These are phyloP conservation scores for Mycena sanguinolenta DNA, from an alignment of 768 basidiomycete species.

Conservation along the genomic window DNA sequence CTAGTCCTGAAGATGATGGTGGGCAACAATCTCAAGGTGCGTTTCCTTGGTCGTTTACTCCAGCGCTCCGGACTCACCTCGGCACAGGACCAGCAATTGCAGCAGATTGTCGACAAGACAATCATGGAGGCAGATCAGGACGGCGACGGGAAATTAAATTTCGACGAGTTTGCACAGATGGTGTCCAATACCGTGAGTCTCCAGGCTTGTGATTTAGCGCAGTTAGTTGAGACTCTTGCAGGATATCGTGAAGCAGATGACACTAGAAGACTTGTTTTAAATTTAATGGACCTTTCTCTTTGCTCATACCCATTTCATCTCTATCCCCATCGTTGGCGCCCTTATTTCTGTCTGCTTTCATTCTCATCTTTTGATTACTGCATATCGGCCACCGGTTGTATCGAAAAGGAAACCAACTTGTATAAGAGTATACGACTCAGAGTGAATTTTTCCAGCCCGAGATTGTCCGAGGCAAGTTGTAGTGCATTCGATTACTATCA, in stretches of 20 bases:
- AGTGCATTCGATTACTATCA: constrained; percentile 13
- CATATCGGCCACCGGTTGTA: constrained; percentile 32
- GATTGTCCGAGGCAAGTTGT: background rate
- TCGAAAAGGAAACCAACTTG: constrained; percentile 36
- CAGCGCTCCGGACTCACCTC: constrained; percentile 17
- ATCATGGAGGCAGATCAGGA: constrained; percentile 99
- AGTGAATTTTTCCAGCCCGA: background rate
- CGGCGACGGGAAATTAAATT: constrained; percentile 96
- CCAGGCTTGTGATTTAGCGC: background rate
- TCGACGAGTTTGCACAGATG: constrained; percentile 97
- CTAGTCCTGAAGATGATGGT: constrained; percentile 99
- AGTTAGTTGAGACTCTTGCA: constrained; percentile 44
- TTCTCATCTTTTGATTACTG: constrained; percentile 29
- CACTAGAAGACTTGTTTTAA: constrained; percentile 93
- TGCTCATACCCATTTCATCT: constrained; percentile 32
- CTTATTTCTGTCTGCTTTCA: constrained; percentile 4
- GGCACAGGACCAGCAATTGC: constrained; percentile 92
- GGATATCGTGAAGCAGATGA: constrained; percentile 99
- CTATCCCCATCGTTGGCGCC: constrained; percentile 21
- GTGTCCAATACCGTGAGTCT: constrained; percentile 91
- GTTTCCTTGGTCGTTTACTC: constrained; percentile 28
- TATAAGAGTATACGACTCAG: constrained; percentile 10
- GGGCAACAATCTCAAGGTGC: constrained; percentile 96
- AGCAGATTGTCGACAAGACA: constrained; percentile 99
- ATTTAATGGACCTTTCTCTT: constrained; percentile 37